phyloP scores from a whole-genome alignment of 2,329 filamentous ascomycete species.

The Neofusicoccum kwambonambiense region DNA sequence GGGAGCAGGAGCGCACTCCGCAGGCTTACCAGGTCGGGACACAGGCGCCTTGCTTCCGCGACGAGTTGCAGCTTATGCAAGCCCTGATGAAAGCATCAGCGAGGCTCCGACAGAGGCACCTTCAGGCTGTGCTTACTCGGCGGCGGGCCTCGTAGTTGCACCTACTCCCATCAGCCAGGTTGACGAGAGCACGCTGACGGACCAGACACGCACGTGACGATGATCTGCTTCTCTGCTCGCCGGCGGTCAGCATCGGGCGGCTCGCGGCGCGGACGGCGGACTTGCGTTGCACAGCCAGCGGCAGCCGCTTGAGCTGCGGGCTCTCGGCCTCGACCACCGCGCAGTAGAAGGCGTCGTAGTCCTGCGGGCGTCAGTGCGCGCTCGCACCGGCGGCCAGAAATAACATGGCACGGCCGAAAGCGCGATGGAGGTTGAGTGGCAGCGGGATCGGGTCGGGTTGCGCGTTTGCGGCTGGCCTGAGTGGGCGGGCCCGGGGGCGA shows the following conservation, averaged over 20 bases:
- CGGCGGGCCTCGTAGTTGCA: constrained; percentile 83
- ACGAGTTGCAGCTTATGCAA: constrained; percentile 83
- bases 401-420: constrained; percentile 6
- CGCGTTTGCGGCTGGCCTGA: constrained; percentile 2
- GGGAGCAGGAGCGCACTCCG: neutral
- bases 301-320: constrained; percentile 68
- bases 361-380: constrained; percentile 20
- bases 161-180: constrained; percentile 13
- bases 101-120: neutral
- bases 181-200: neutral
- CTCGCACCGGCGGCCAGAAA: neutral
- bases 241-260: neutral
- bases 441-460: constrained; percentile 1
- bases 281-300: constrained; percentile 72
- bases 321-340: constrained; percentile 83
- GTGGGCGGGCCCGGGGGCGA: neutral
- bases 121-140: constrained; percentile 40
- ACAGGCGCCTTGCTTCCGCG: constrained; percentile 73
- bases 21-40: constrained; percentile 64
- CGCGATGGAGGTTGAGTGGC: neutral
- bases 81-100: constrained; percentile 37
- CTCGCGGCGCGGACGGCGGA: neutral
- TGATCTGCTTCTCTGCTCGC: constrained; percentile 71
- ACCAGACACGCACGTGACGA: constrained; percentile 34
- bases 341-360: constrained; percentile 90